Evolutionary conservation across 2,329 filamentous ascomycete species (phyloP), one percentile per base, ranked within the genome.

Genomic region (Rhexocercosporidium sp.): DNA sequence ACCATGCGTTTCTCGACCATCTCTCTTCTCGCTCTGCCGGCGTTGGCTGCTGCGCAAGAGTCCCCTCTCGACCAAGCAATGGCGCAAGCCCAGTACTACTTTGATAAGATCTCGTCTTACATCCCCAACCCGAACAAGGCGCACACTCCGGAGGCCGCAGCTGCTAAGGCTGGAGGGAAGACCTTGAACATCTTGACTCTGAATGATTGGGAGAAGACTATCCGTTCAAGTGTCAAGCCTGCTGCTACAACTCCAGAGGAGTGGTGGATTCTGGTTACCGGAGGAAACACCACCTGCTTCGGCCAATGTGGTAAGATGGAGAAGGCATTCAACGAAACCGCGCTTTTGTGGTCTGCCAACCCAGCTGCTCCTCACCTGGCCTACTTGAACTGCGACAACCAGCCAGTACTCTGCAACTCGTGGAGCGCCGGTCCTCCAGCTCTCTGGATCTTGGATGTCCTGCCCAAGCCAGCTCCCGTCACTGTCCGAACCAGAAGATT

Each of bases 241-340:
- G 86, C 80, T 31, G 84, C 86, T 69, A 85, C 86, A 12, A 84
- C 81, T 8, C 90, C 91, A 5, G 90, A 91, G 79, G 90, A 93
- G 80, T 94, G 90, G 90, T 89, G 91, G 83, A 82, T 95, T 69
- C 84, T 92, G 72, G 81, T 93, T 72, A 92, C 89, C 11, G 92
- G 92, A 65, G 84, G 90, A 73, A 94, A 94, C 83, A 90, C 89
- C 82, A 93, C 92, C 37, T 95, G 92, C 70, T 75, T 70, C 62
- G 92, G 91, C 73, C 84, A 86, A 75, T 95, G 92, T 79, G 83
- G 76, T 49, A 83, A 81, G 68, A 80, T 90, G 62, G 90, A 93
- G 75, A 81, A 82, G 66, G 90, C 90, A 27, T 90, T 87, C 80
- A 87, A 91, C 82, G 85, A 89, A 76, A 86, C 90, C 11, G 88